Evolutionary conservation across 176 grass and related monocot species (phyloP).

Genomic region (Microstegium vimineum): DNA sequence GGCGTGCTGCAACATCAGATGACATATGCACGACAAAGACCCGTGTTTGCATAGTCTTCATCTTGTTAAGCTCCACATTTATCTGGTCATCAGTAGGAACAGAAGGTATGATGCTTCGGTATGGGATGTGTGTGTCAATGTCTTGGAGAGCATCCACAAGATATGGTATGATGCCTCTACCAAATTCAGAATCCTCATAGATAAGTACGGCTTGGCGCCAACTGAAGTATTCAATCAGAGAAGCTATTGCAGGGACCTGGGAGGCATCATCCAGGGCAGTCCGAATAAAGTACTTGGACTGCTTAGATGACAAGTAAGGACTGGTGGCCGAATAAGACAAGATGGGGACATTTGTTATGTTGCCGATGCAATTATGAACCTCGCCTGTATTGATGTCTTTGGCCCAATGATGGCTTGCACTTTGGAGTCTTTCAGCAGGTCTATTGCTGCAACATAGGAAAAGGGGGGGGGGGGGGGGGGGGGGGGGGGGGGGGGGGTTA

Average conservation of each 20-base stretch:
- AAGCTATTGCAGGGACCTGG: conserved; percentile 29
- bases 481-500: too few relatives aligned
- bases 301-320: neutral
- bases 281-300: conserved; percentile 36
- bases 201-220: conserved; percentile 39
- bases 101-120: conserved; percentile 7
- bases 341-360: conserved; percentile 39
- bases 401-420: conserved; percentile 43
- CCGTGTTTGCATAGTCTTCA: neutral
- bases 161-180: conserved; percentile 20
- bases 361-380: conserved; percentile 31
- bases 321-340: conserved; percentile 48
- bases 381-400: conserved; percentile 34
- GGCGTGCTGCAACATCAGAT: neutral
- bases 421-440: conserved; percentile 29
- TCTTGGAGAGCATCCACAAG: conserved; percentile 36
- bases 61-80: conserved; percentile 3
- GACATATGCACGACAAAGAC: conserved; percentile 9
- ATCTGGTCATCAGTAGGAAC: neutral
- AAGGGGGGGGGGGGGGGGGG: too few relatives aligned
- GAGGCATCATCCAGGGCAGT: conserved; percentile 28
- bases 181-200: conserved; percentile 39
- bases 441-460: conserved; percentile 8
- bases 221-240: conserved; percentile 29
- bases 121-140: conserved; percentile 22